Evolutionary conservation across 2,329 filamentous ascomycete genomes (phyloP), one percentile per base, ranked within the genome.

Genomic region (Cordyceps cateniannulata): DNA sequence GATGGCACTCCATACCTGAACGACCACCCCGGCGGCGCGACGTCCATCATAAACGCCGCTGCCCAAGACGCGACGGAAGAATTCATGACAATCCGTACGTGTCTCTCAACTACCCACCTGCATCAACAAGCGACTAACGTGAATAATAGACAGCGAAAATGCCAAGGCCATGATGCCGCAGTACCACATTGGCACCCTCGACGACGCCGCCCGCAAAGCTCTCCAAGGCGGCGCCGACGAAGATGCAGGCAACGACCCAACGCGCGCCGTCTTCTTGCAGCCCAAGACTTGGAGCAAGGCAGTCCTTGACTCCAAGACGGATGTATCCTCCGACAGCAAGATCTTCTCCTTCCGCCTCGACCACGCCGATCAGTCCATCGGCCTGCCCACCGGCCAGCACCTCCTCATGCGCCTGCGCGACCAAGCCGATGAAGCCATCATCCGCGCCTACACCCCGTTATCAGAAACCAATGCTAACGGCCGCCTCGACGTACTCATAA

Each of bases 41-140:
- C 89, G 64, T 95, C 90, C 68, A 96, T 97, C 69, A 81, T 88
- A 58, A 87, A 87, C 29, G 90, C 88, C 3, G 92, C 91, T n/a
- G 91, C 87, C 0, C 79, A 90, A 67, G 92, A 97, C 72, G 84
- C 84, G 10, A 89, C 89, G 0, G 93, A 96, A 68, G 93, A 97
- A 66, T 97, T 96, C 71, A 84, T 96, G 76, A 88, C 90, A 16
- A 97, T 97, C 67, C 92, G 90, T 93, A 79, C 81, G 89, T 81
- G 18, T 16, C 40, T 25, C 2, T 8, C 16, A 5, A 38, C 1
- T 51, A 22, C 4, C 29, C 20, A 16, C 2, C n/a, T 35, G 10
- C 32, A 12, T 35, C 32, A 16, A 16, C 5, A 35, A 12, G n/a
- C 24, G 20, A 50, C 29, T 8, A 25, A 9, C 27, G 32, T 7